Percentiles rank a stretch among this genome's conserved stretches.
phyloP scores from a whole-genome alignment of 140 eudicot species.

The Senecio squalidus region DNA sequence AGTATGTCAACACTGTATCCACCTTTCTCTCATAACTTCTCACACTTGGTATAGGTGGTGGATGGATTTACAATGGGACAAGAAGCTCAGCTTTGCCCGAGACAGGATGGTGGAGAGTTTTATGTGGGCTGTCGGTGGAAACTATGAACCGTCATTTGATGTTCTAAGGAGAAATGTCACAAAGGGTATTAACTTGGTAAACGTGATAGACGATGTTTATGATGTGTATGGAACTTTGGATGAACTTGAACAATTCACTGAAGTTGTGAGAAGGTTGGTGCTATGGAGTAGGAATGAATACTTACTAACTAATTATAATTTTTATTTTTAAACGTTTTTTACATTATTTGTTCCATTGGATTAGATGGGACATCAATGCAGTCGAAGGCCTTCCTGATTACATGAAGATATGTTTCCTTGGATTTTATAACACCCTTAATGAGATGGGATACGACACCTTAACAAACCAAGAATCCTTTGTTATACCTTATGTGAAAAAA shows the following conservation, averaged over 20 bases:
- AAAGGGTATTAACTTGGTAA: slow-evolving; percentile 18
- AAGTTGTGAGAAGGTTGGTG: slow-evolving; percentile 31
- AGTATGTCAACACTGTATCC: background rate
- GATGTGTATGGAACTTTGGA: slow-evolving; percentile 47
- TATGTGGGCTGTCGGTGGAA: slow-evolving; percentile 33
- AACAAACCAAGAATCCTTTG: slow-evolving; percentile 13
- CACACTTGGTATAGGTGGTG: slow-evolving; percentile 35
- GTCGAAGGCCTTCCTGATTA: slow-evolving; percentile 31
- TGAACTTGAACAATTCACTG: slow-evolving; percentile 39
- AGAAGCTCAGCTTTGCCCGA: slow-evolving; percentile 37
- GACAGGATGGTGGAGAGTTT: slow-evolving; percentile 42
- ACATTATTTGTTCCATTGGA: background rate
- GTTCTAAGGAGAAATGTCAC: slow-evolving; percentile 19
- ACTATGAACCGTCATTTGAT: slow-evolving; percentile 18
- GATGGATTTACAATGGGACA: slow-evolving; percentile 9
- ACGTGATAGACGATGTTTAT: slow-evolving; percentile 40
- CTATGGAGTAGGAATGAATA: background rate
- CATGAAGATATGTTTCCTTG: slow-evolving; percentile 43
- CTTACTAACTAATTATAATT: background rate
- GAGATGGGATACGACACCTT: slow-evolving; percentile 33
- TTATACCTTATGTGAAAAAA: slow-evolving; percentile 29
- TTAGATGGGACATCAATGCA: slow-evolving; percentile 37
- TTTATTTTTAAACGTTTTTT: background rate
- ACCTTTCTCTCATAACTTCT: background rate
- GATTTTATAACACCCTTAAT: slow-evolving; percentile 28